phyloP scores from a whole-genome alignment of 2,329 filamentous ascomycete species.

The Davidsoniella australis region DNA sequence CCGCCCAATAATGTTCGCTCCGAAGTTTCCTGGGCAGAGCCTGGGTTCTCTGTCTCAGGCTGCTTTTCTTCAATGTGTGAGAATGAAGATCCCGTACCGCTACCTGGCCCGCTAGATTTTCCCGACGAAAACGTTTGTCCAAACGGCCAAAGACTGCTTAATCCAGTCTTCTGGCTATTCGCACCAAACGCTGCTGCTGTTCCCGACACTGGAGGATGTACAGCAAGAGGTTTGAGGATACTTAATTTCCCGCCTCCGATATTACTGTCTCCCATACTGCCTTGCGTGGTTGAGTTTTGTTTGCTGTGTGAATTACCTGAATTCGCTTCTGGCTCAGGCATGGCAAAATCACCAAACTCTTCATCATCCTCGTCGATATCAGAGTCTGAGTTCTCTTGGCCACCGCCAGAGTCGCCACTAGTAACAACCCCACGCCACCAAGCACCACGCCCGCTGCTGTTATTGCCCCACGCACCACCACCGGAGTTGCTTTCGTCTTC shows the following conservation, averaged over 20 bases:
- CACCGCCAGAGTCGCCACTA: conserved; percentile 19
- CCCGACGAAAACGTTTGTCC: conserved; percentile 16
- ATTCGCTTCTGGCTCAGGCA: conserved; percentile 34
- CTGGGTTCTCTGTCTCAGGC: conserved; percentile 18
- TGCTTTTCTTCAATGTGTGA: conserved; percentile 12
- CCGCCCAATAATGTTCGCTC: no score
- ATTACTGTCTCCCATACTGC: conserved; percentile 8
- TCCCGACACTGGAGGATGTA: conserved; percentile 31
- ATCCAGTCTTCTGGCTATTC: conserved; percentile 18
- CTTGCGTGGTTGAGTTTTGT: not conserved
- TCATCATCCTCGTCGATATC: conserved; percentile 38
- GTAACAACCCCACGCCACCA: conserved; percentile 31
- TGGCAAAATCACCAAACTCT: conserved; percentile 52
- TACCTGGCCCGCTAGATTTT: not conserved
- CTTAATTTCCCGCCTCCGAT: conserved; percentile 21
- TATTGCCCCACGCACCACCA: conserved; percentile 15
- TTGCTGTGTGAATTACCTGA: not conserved
- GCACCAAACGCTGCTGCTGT: conserved; percentile 11
- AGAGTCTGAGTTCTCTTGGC: conserved; percentile 28
- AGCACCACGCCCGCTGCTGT: conserved; percentile 21
- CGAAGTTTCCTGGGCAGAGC: no score
- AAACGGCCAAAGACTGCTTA: conserved; percentile 43
- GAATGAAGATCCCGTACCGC: not conserved
- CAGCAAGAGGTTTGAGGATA: conserved; percentile 37
- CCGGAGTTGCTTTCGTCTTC: conserved; percentile 22